These are phyloP conservation scores for Cyclotella kingstonii DNA, from an alignment of 108 stramenopile genomes.

Conservation along the genomic window DNA sequence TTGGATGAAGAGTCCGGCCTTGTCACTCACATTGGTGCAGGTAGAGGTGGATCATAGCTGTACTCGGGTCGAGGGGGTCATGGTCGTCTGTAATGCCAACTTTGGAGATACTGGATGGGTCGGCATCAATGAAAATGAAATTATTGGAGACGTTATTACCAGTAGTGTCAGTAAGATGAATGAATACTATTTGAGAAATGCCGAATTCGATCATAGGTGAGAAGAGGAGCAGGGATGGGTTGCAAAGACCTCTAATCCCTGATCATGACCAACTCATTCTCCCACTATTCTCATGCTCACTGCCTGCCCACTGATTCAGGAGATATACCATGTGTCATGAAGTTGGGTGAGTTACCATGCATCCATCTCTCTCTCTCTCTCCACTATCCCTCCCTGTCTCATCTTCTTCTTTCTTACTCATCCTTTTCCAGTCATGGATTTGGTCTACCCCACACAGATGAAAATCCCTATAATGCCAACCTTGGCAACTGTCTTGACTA, in stretches of 20 bases:
- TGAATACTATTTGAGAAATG: slow-evolving; percentile 66
- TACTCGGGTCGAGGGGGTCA: slow-evolving; percentile 44
- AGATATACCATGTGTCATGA: slow-evolving; percentile 40
- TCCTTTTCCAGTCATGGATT: slow-evolving; percentile 49
- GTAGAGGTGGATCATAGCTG: slow-evolving; percentile 40
- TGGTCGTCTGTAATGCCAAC: slow-evolving; percentile 75
- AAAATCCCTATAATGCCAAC: slow-evolving; percentile 63
- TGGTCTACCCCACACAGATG: slow-evolving; percentile 83
- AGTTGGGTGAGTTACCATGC: slow-evolving; percentile 16
- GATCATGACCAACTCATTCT: too few relatives aligned
- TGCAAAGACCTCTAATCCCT: too few relatives aligned
- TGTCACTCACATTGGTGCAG: slow-evolving; percentile 34
- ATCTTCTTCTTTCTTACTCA: background rate
- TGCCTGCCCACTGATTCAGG: background rate
- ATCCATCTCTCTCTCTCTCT: too few relatives aligned
- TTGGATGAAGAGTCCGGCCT: slow-evolving; percentile 65
- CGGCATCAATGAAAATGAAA: slow-evolving; percentile 67
- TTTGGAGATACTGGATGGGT: slow-evolving; percentile 76
- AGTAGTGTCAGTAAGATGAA: slow-evolving; percentile 77
- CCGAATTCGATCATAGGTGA: slow-evolving; percentile 47
- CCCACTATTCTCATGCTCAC: too few relatives aligned
- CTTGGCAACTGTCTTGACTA: slow-evolving; percentile 80
- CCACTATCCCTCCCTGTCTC: too few relatives aligned
- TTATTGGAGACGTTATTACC: slow-evolving; percentile 28
- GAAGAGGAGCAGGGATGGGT: background rate